These are phyloP conservation scores for Physcomitrellopsis africana DNA, from an alignment of 225 moss, liverwort and hornwort species.

Conservation along the genomic window DNA sequence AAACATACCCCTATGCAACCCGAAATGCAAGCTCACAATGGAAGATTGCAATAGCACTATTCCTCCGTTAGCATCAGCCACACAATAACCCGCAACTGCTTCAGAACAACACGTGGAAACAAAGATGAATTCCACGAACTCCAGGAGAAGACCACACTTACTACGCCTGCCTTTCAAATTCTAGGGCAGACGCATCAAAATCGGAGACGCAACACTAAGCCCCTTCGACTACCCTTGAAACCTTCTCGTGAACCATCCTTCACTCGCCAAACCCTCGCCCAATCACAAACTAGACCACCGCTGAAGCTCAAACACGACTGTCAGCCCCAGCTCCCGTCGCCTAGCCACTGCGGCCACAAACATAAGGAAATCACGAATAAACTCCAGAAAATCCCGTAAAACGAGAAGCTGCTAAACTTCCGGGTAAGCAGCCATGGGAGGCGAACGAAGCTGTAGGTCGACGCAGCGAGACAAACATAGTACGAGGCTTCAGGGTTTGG, in stretches of 20 bases:
- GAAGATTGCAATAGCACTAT: conserved; percentile 24
- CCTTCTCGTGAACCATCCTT: neutral
- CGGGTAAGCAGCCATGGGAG: neutral
- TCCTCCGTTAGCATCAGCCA: conserved; percentile 15
- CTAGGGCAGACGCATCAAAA: conserved; percentile 22
- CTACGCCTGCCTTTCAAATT: conserved; percentile 11
- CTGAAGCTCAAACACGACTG: neutral
- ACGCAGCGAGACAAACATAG: neutral
- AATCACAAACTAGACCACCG: conserved; percentile 3
- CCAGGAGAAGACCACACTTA: neutral
- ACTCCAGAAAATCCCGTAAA: no score
- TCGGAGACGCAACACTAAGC: conserved; percentile 1
- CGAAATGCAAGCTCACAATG: conserved; percentile 14
- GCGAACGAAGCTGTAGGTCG: neutral
- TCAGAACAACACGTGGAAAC: neutral
- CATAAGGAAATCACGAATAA: neutral
- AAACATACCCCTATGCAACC: conserved; percentile 4
- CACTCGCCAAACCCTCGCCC: neutral
- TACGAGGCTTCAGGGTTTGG: conserved; percentile 17
- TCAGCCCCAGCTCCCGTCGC: neutral
- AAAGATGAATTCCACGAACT: conserved; percentile 10
- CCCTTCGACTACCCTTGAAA: neutral
- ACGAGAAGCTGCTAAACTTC: neutral
- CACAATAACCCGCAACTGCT: neutral
- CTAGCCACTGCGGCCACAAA: neutral